phyloP scores from a whole-genome alignment of 352 stramenopile genomes.

The Globisporangium apiculatum region DNA sequence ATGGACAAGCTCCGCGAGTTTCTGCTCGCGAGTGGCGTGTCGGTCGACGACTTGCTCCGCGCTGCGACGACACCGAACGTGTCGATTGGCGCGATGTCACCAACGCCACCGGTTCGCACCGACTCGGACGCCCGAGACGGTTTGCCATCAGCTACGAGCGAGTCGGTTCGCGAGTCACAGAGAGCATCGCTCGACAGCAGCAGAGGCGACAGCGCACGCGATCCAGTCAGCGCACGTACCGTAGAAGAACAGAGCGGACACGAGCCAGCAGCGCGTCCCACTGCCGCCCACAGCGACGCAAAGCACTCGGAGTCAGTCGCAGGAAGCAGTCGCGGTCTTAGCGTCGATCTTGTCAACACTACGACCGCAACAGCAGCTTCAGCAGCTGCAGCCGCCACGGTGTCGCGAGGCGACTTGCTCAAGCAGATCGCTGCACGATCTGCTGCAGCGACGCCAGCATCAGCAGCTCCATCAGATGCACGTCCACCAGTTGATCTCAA shows the following conservation, averaged over 20 bases:
- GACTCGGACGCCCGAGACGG: no score
- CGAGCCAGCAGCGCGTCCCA: no score
- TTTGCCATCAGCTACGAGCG: no score
- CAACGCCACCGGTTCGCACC: neutral
- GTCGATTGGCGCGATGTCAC: slow-evolving; percentile 10
- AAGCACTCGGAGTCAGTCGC: no score
- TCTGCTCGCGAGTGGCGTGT: slow-evolving; percentile 48
- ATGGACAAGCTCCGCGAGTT: slow-evolving; percentile 61
- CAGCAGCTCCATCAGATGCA: neutral
- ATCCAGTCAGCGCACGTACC: no score
- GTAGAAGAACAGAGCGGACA: no score
- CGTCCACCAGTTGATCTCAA: slow-evolving; percentile 3
- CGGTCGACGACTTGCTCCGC: slow-evolving; percentile 64
- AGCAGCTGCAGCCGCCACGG: neutral
- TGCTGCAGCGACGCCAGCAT: neutral
- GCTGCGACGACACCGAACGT: slow-evolving; percentile 44
- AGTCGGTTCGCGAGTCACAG: no score
- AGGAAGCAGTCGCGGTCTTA: no score
- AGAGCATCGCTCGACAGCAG: no score
- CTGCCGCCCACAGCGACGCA: no score
- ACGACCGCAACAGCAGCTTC: neutral
- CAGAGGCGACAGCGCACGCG: no score
- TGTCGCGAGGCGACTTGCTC: neutral
- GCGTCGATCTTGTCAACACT: no score
- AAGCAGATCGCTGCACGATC: slow-evolving; percentile 1